Conservation (phyloP, 352 stramenopile species). For the Vaucheria bursata region DNA sequence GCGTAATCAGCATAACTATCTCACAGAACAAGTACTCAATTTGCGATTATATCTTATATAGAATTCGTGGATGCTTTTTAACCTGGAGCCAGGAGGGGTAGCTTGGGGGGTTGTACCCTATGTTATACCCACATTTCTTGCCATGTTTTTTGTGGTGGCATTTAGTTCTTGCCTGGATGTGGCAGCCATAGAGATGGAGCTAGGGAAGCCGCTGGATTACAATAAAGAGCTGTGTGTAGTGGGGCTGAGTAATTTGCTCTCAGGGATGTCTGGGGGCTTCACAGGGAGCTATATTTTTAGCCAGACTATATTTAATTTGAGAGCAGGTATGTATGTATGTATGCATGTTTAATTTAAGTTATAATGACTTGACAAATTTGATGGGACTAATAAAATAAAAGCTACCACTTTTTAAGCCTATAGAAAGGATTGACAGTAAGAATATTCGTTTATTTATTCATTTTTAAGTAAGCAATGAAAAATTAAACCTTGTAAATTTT, state of each 20-base stretch:
- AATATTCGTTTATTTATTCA: too few species aligned
- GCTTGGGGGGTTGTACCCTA: not conserved
- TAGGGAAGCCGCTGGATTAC: slow-evolving; percentile 76
- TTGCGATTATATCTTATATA: too few species aligned
- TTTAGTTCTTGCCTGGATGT: slow-evolving; percentile 90
- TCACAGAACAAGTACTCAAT: too few species aligned
- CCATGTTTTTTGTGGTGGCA: slow-evolving; percentile 94
- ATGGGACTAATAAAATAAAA: too few species aligned
- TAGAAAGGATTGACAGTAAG: too few species aligned
- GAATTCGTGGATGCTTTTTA: not conserved
- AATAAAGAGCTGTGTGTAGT: slow-evolving; percentile 85
- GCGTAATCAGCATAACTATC: too few species aligned
- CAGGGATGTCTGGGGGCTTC: slow-evolving; percentile 86
- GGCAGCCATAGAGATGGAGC: slow-evolving; percentile 55
- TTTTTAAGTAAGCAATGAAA: too few species aligned
- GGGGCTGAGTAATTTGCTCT: slow-evolving; percentile 89
- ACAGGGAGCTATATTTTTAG: slow-evolving; percentile 98
- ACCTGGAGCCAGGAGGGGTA: not conserved
- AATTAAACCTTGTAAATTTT: too few species aligned
- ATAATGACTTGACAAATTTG: too few species aligned
- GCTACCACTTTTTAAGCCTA: too few species aligned
- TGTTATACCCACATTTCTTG: slow-evolving; percentile 78
- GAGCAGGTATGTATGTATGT: slow-evolving; percentile 48
- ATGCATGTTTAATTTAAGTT: too few species aligned
- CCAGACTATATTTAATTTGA: slow-evolving; percentile 92